Conservation (phyloP, 352 stramenopile genomes). For the Phytophthora citricola region DNA sequence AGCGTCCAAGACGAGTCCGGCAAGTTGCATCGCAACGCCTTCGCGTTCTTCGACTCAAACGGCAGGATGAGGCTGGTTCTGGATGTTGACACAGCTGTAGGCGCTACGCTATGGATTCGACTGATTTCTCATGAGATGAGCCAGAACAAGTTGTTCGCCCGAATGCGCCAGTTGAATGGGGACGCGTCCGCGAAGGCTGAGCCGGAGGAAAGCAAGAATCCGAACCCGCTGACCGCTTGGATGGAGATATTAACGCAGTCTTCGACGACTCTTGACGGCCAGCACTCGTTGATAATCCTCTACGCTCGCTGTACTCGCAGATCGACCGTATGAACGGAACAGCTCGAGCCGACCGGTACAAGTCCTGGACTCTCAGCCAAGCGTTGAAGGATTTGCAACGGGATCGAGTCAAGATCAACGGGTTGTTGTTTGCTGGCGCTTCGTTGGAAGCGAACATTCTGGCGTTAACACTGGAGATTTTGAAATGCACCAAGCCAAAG, state of each 20-base stretch:
- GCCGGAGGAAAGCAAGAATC: neutral
- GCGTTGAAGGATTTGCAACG: conserved; percentile 74
- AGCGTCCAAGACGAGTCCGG: conserved; percentile 36
- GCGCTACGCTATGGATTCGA: conserved; percentile 52
- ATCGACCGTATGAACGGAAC: conserved; percentile 46
- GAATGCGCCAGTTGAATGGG: conserved; percentile 30
- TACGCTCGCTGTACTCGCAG: conserved; percentile 62
- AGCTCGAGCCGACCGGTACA: conserved; percentile 49
- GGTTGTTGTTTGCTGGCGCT: conserved; percentile 36
- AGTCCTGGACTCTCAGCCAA: conserved; percentile 60
- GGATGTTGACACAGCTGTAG: conserved; percentile 49
- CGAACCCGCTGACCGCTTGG: conserved; percentile 16
- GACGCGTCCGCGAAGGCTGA: neutral
- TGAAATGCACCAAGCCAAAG: conserved; percentile 12
- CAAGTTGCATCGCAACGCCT: conserved; percentile 49
- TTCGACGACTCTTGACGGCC: conserved; percentile 5
- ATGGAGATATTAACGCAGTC: conserved; percentile 18
- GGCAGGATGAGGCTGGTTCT: conserved; percentile 57
- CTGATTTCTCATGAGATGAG: conserved; percentile 55
- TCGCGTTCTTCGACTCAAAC: conserved; percentile 67
- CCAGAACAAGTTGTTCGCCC: conserved; percentile 35
- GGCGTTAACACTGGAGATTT: conserved; percentile 28
- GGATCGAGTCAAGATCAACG: conserved; percentile 68
- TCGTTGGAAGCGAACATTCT: conserved; percentile 40
- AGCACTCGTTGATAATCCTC: conserved; percentile 38